Conservation (phyloP, 1,139 yeast genomes). For the Pichia sp. region DNA sequence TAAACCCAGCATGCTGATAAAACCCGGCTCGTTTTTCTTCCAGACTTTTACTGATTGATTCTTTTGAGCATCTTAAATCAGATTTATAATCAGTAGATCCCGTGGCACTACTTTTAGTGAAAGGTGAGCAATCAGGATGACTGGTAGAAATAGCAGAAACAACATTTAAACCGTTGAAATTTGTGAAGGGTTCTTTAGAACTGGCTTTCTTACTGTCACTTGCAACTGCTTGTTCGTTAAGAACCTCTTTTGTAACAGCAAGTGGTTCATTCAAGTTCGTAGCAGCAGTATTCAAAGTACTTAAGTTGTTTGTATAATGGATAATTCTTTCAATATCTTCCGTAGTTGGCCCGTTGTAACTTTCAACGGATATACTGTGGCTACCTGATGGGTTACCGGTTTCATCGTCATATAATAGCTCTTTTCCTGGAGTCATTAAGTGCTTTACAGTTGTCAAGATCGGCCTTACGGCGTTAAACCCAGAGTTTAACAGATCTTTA, state of each 20-base stretch:
- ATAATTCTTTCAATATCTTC: slow-evolving; percentile 6
- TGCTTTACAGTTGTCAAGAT: slow-evolving; percentile 1
- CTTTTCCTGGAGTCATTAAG: slow-evolving; percentile 3
- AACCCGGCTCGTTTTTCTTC: slow-evolving; percentile 7
- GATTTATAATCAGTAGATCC: not conserved
- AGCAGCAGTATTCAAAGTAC: not conserved
- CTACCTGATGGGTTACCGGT: not conserved
- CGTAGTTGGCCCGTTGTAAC: not conserved
- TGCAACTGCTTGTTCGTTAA: not conserved
- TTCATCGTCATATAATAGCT: not conserved
- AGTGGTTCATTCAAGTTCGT: not conserved
- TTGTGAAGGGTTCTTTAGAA: not conserved
- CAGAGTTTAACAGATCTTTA: not conserved
- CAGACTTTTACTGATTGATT: not conserved
- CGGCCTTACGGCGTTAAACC: not conserved
- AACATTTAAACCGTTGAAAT: slow-evolving; percentile 5
- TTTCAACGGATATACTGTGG: not conserved
- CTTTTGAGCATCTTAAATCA: not conserved
- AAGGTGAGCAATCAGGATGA: slow-evolving; percentile 5
- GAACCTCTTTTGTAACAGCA: not conserved
- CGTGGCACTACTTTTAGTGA: not conserved
- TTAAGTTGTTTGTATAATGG: slow-evolving; percentile 1
- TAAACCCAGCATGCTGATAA: slow-evolving; percentile 4
- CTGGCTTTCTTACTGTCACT: not conserved
- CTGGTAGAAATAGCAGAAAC: slow-evolving; percentile 8